phyloP scores from a whole-genome alignment of 805 yeast genomes.

The Saccharomycopsis microspora region DNA sequence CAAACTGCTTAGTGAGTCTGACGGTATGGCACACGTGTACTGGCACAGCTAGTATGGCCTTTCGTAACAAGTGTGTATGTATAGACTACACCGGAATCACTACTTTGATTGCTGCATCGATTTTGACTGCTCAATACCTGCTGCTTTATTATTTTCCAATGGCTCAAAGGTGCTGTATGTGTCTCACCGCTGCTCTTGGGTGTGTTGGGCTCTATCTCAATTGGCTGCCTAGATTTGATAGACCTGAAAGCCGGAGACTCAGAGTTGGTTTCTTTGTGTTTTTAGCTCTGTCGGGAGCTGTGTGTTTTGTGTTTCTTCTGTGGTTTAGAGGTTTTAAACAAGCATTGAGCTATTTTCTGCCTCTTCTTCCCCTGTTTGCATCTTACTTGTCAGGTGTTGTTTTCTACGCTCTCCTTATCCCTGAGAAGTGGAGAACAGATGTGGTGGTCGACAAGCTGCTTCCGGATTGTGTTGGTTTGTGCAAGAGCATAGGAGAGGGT shows the following conservation, averaged over 20 bases:
- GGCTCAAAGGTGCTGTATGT: conserved; percentile 38
- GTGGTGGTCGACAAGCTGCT: conserved; percentile 37
- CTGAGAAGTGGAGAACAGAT: conserved; percentile 80
- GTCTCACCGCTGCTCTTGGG: conserved; percentile 58
- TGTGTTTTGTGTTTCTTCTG: conserved; percentile 48
- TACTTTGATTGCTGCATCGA: conserved; percentile 77
- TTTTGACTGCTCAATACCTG: conserved; percentile 76
- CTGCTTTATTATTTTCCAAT: conserved; percentile 52
- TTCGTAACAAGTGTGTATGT: conserved; percentile 76
- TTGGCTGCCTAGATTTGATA: conserved; percentile 89
- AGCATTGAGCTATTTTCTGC: conserved; percentile 47
- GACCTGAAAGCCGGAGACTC: conserved; percentile 70
- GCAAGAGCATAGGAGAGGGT: conserved; percentile 3
- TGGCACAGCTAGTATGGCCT: conserved; percentile 50
- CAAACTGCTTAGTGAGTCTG: conserved; percentile 70
- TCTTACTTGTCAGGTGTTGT: conserved; percentile 78
- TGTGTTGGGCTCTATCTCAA: conserved; percentile 63
- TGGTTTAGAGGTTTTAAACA: conserved; percentile 42
- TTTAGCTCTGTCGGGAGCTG: conserved; percentile 62
- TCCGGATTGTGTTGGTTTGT: conserved; percentile 23
- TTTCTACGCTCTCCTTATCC: conserved; percentile 78
- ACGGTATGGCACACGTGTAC: conserved; percentile 88
- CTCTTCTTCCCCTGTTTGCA: conserved; percentile 57
- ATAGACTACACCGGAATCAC: conserved; percentile 94
- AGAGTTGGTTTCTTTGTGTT: conserved; percentile 74